Evolutionary conservation across 371 early-diverging fungal genomes (phyloP).

Genomic region (Amoeboaphelidium protococcarum): DNA sequence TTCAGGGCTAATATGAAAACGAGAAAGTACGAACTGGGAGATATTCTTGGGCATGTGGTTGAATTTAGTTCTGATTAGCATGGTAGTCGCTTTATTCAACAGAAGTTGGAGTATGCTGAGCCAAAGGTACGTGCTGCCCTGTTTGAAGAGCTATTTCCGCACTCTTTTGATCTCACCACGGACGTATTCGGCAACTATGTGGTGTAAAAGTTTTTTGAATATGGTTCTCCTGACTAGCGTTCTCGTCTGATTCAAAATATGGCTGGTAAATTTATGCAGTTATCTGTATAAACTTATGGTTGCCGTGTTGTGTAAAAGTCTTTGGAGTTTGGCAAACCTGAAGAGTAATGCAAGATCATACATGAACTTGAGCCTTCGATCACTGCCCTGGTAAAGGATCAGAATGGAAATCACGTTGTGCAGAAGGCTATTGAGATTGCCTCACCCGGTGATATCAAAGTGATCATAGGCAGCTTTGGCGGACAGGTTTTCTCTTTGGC

Average conservation of each 20-base stretch:
- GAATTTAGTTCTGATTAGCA: slow-evolving; percentile 98
- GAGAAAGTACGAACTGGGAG: slow-evolving; percentile 71
- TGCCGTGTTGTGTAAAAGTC: slow-evolving; percentile 99
- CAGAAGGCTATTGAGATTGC: slow-evolving; percentile 99
- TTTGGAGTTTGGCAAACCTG: slow-evolving; percentile 66
- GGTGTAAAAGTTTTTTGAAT: slow-evolving; percentile 97
- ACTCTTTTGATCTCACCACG: slow-evolving; percentile 79
- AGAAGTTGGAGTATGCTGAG: slow-evolving; percentile 77
- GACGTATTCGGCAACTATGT: slow-evolving; percentile 99
- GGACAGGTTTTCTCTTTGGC: slow-evolving; percentile 85
- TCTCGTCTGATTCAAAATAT: slow-evolving; percentile 62
- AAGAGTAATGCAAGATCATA: slow-evolving; percentile 68
- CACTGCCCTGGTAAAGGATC: slow-evolving; percentile 93
- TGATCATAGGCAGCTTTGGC: slow-evolving; percentile 88
- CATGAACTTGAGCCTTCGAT: slow-evolving; percentile 81
- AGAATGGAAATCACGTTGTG: slow-evolving; percentile 99
- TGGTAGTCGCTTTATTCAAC: slow-evolving; percentile 97
- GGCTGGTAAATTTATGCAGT: slow-evolving; percentile 70
- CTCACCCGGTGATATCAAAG: slow-evolving; percentile 66
- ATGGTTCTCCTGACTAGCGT: slow-evolving; percentile 45
- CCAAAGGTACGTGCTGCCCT: slow-evolving; percentile 84
- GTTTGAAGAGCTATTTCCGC: slow-evolving; percentile 82
- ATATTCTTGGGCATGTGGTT: slow-evolving; percentile 74
- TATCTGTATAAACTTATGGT: slow-evolving; percentile 98
- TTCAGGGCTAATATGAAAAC: slow-evolving; percentile 66